A percentile compares a stretch with the other conserved stretches of the same genome.
phyloP scores from a whole-genome alignment of 2,329 filamentous ascomycete genomes.

The Phoma sp. region DNA sequence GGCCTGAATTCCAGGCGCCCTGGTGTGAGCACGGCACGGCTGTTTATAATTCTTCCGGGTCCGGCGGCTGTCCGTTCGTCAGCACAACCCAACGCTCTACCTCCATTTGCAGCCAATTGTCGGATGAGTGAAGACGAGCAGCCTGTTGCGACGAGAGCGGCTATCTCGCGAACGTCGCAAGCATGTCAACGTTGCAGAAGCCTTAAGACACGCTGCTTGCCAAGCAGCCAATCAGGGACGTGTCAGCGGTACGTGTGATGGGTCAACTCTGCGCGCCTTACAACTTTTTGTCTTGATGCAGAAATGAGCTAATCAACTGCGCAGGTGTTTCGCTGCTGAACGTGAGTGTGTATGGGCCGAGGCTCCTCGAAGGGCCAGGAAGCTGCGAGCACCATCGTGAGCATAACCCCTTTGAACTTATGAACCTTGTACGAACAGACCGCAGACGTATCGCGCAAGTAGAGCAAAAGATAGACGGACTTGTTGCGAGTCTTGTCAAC shows the following conservation, averaged over 20 bases:
- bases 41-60: neutral
- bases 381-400: slow-evolving; percentile 43
- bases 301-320: neutral
- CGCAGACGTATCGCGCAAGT: slow-evolving; percentile 44
- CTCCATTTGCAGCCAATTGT: neutral
- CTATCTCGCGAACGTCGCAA: slow-evolving; percentile 32
- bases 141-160: slow-evolving; percentile 18
- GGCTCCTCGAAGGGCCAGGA: slow-evolving; percentile 33
- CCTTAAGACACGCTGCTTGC: slow-evolving; percentile 44
- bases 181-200: slow-evolving; percentile 45
- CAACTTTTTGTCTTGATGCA: neutral
- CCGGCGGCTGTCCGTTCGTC: neutral
- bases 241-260: slow-evolving; percentile 37
- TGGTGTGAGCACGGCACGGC: slow-evolving; percentile 9
- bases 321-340: slow-evolving; percentile 34
- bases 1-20: neutral
- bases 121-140: slow-evolving; percentile 36
- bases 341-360: slow-evolving; percentile 44
- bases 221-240: slow-evolving; percentile 33
- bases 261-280: neutral
- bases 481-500: slow-evolving; percentile 40
- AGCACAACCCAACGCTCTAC: neutral
- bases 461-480: slow-evolving; percentile 45
- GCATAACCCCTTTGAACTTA: slow-evolving; percentile 1
- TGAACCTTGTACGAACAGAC: neutral